A percentile compares a stretch with the other conserved stretches of the same genome.
phyloP scores from a whole-genome alignment of 164 flowering plant species.

The Kalanchoe fedtschenkoi region DNA sequence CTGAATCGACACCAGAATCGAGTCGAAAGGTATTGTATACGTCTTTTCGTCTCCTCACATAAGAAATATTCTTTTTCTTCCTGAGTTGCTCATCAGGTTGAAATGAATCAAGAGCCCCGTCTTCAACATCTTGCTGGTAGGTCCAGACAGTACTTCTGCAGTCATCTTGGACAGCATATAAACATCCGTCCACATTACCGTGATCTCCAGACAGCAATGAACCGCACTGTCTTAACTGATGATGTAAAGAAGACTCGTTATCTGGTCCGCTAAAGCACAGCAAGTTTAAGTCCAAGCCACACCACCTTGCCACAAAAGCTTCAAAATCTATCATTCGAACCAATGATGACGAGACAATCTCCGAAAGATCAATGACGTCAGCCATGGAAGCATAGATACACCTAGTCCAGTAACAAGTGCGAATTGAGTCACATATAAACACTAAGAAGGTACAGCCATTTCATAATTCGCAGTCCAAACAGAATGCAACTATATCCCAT shows the following conservation, averaged over 20 bases:
- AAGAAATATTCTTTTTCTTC: slow-evolving; percentile 57
- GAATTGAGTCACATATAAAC: not conserved
- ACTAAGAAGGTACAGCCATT: not conserved
- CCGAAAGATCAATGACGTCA: slow-evolving; percentile 65
- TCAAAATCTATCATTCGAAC: slow-evolving; percentile 61
- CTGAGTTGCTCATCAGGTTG: slow-evolving; percentile 76
- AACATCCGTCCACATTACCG: slow-evolving; percentile 43
- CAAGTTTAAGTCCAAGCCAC: slow-evolving; percentile 31
- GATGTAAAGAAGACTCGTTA: slow-evolving; percentile 18
- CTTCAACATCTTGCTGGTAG: slow-evolving; percentile 34
- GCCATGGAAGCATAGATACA: slow-evolving; percentile 57
- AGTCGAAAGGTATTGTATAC: slow-evolving; percentile 61
- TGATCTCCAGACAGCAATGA: slow-evolving; percentile 44
- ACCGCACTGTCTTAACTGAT: slow-evolving; percentile 57
- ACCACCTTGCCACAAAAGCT: slow-evolving; percentile 52
- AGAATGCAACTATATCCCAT: not conserved
- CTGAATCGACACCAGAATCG: slow-evolving; percentile 51
- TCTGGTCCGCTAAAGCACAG: slow-evolving; percentile 23
- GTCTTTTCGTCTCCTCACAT: slow-evolving; percentile 61
- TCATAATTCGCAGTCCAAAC: too few species aligned
- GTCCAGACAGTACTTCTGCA: slow-evolving; percentile 92
- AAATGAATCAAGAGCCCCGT: slow-evolving; percentile 61
- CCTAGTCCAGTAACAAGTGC: not conserved
- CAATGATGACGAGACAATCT: slow-evolving; percentile 33
- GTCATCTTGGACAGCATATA: slow-evolving; percentile 68